These are phyloP conservation scores for Colletotrichum sublineola DNA, from an alignment of 2,329 filamentous ascomycete genomes.

Conservation along the genomic window DNA sequence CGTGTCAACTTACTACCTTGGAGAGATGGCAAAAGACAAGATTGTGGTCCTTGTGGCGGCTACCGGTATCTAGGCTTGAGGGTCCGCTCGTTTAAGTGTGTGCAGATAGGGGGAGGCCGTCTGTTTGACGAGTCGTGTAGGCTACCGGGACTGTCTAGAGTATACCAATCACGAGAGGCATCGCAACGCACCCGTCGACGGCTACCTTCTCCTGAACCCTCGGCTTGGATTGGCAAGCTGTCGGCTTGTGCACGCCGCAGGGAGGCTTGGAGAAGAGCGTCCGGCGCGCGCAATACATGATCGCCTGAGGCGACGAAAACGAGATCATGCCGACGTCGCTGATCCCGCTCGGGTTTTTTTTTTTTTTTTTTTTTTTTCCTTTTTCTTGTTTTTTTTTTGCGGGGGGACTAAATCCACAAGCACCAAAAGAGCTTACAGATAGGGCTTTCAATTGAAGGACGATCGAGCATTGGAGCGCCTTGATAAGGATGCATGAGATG, in stretches of 20 bases:
- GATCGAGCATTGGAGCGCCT: neutral
- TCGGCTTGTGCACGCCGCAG: slow-evolving; percentile 59
- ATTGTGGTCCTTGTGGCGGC: slow-evolving; percentile 64
- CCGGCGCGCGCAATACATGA: slow-evolving; percentile 65
- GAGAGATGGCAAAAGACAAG: slow-evolving; percentile 60
- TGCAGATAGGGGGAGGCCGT: too few species aligned
- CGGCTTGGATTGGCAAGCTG: slow-evolving; percentile 80
- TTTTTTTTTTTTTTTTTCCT: too few species aligned
- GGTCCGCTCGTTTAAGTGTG: neutral
- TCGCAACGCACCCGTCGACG: slow-evolving; percentile 68
- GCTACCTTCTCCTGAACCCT: slow-evolving; percentile 82
- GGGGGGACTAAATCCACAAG: too few species aligned
- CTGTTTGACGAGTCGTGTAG: slow-evolving; percentile 51
- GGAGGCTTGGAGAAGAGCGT: slow-evolving; percentile 59
- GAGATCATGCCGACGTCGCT: neutral
- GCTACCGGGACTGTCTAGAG: slow-evolving; percentile 70
- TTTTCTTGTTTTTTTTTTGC: slow-evolving; percentile 2
- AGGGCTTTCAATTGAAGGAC: neutral
- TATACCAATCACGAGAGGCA: slow-evolving; percentile 59
- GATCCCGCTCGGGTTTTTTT: slow-evolving; percentile 1
- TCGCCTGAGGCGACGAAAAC: slow-evolving; percentile 64
- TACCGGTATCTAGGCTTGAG: slow-evolving; percentile 4
- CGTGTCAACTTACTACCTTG: slow-evolving; percentile 55
- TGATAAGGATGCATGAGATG: neutral
- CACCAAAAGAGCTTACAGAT: neutral